A percentile compares a stretch with the other conserved stretches of the same genome.
Evolutionary conservation across 345 rosid species (phyloP).

Genomic region (Salix koriyanagi): DNA sequence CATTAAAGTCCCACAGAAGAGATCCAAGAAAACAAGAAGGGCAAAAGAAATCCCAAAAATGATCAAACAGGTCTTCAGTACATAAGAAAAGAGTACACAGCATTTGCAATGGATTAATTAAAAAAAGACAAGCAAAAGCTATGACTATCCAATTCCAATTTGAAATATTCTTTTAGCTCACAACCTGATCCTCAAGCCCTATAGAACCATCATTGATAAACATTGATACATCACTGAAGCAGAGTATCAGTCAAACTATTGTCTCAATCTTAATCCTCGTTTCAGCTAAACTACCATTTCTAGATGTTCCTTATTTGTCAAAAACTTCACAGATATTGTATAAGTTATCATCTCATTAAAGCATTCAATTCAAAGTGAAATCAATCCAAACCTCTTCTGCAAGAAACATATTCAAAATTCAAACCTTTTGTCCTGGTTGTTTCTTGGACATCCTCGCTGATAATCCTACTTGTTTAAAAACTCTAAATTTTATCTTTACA

Average conservation of each 20-base stretch:
- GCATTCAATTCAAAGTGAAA: not conserved
- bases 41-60: too few species aligned
- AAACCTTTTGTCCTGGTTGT: not conserved
- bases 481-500: not conserved
- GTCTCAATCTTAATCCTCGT: not conserved
- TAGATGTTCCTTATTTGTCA: not conserved
- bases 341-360: not conserved
- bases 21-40: not conserved
- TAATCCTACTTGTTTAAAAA: not conserved
- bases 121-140: not conserved
- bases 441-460: not conserved
- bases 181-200: not conserved
- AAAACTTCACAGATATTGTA: not conserved
- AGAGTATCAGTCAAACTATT: not conserved
- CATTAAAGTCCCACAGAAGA: not conserved
- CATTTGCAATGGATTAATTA: not conserved
- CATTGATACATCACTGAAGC: not conserved
- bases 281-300: not conserved
- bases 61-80: not conserved
- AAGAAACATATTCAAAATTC: not conserved
- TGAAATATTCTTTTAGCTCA: not conserved
- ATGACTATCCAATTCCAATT: not conserved
- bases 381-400: not conserved
- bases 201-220: not conserved
- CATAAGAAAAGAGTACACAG: not conserved